phyloP scores from a whole-genome alignment of 305 asterid genomes.

The Solanum chacoense region DNA sequence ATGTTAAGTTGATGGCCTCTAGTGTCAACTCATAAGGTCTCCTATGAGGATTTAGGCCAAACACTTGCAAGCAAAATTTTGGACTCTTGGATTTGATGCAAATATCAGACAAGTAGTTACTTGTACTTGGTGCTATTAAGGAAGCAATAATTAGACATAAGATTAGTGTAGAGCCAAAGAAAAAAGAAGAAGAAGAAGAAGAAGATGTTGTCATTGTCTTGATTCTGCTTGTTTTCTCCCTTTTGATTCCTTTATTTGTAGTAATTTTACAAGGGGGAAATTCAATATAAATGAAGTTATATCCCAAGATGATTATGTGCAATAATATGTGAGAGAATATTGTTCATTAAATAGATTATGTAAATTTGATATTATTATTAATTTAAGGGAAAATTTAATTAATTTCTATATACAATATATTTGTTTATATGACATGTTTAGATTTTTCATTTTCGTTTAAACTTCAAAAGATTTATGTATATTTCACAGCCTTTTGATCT shows the following conservation, averaged over 20 bases:
- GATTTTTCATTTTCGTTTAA: not conserved
- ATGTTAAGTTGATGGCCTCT: not conserved
- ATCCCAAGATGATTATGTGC: not conserved
- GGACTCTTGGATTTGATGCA: not conserved
- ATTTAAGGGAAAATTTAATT: not conserved
- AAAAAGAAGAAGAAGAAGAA: not conserved
- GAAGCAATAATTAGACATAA: not conserved
- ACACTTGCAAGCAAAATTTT: not conserved
- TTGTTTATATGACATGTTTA: not conserved
- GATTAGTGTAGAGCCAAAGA: not conserved
- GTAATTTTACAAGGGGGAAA: not conserved
- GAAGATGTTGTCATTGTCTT: not conserved
- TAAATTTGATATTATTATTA: not conserved
- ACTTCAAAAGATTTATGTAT: not conserved
- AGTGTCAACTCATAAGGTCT: not conserved
- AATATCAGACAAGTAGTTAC: not conserved
- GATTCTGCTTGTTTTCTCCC: not conserved
- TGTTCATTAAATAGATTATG: not conserved
- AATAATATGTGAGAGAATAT: not conserved
- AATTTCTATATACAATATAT: not conserved
- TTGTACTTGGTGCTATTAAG: not conserved
- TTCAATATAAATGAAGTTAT: not conserved
- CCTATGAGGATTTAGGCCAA: not conserved
- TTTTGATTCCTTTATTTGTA: not conserved
- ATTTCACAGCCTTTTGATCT: not conserved